A percentile compares a stretch with the other conserved stretches of the same genome.
phyloP scores from a whole-genome alignment of 2,329 filamentous ascomycete genomes.

The Pseudogymnoascus sp. region DNA sequence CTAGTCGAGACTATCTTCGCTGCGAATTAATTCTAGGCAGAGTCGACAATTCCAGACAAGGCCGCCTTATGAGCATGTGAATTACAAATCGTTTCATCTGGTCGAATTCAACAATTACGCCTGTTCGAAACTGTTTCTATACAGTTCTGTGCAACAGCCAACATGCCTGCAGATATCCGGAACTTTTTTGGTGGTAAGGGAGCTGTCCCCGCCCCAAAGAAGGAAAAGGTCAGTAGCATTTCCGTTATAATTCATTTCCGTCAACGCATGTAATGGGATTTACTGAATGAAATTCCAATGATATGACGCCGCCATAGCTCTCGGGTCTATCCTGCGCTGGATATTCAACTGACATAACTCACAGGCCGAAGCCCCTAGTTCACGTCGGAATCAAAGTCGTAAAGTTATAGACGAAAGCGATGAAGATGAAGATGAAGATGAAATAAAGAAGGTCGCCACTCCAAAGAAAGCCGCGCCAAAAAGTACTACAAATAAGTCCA shows the following conservation, averaged over 20 bases:
- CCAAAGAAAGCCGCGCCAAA: slow-evolving; percentile 52
- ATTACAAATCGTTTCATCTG: not conserved
- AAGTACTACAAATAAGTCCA: slow-evolving; percentile 40
- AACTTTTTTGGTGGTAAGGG: slow-evolving; percentile 82
- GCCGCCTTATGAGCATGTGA: not conserved
- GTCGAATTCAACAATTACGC: not conserved
- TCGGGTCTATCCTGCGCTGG: not conserved
- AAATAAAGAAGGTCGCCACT: slow-evolving; percentile 37
- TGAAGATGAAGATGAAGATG: slow-evolving; percentile 67
- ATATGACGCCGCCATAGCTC: not conserved
- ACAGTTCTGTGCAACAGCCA: not conserved
- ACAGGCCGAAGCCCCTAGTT: not conserved
- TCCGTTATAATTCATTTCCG: not conserved
- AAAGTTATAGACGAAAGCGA: slow-evolving; percentile 77
- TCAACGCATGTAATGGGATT: not conserved
- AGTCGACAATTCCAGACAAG: not conserved
- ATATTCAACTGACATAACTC: slow-evolving; percentile 9
- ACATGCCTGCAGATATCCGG: slow-evolving; percentile 81
- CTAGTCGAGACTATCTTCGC: not conserved
- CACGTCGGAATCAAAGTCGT: slow-evolving; percentile 36
- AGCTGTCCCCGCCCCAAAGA: slow-evolving; percentile 43
- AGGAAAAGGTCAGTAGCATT: slow-evolving; percentile 24
- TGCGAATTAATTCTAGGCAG: not conserved
- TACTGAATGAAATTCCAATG: not conserved
- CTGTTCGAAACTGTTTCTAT: not conserved